Evolutionary conservation across 2,329 filamentous ascomycete genomes (phyloP).

Genomic region (Talaromyces marneffei): DNA sequence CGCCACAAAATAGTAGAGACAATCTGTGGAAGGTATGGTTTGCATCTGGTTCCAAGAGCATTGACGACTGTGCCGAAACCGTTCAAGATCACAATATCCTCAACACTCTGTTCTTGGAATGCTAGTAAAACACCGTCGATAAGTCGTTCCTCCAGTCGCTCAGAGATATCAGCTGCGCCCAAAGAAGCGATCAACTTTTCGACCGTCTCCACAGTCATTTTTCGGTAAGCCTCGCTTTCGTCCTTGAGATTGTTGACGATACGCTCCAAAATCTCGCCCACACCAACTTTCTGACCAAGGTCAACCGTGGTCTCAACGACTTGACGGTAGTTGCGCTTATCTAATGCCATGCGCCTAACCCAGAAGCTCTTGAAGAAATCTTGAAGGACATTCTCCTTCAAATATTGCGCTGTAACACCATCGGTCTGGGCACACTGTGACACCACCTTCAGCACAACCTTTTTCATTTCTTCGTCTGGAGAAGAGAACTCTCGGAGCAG

Average conservation of each 20-base stretch:
- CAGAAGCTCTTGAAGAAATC: conserved; percentile 99
- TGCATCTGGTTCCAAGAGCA: conserved; percentile 85
- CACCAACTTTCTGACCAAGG: conserved; percentile 94
- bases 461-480: conserved; percentile 99
- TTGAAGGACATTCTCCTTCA: conserved; percentile 89
- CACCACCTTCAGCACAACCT: conserved; percentile 94
- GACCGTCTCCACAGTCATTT: conserved; percentile 98
- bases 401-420: conserved; percentile 87
- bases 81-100: conserved; percentile 93
- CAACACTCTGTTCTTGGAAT: conserved; percentile 96
- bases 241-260: conserved; percentile 96
- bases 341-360: conserved; percentile 92
- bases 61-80: conserved; percentile 98
- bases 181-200: conserved; percentile 93
- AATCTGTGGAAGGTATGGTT: conserved; percentile 94
- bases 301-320: conserved; percentile 98
- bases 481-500: conserved; percentile 91
- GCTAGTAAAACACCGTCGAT: conserved; percentile 93
- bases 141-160: conserved; percentile 84
- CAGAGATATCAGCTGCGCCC: conserved; percentile 87
- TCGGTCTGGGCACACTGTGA: conserved; percentile 93
- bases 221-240: conserved; percentile 93
- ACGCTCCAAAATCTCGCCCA: conserved; percentile 86
- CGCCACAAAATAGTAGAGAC: conserved; percentile 95
- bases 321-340: conserved; percentile 95